These are phyloP conservation scores for Gilbertella persicaria DNA, from an alignment of 371 early-diverging fungal species.

Conservation along the genomic window DNA sequence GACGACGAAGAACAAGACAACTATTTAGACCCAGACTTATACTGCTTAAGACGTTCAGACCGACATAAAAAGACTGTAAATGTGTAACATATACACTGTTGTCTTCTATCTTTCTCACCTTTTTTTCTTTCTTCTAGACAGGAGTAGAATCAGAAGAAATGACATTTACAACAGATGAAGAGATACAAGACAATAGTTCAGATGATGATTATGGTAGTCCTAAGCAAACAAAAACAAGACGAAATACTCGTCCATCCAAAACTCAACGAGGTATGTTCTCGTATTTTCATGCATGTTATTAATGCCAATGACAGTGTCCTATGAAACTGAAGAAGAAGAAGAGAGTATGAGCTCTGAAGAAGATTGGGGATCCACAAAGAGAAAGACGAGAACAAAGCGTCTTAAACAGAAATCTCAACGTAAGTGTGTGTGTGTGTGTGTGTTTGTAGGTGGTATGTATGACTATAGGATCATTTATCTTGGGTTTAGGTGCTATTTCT, in stretches of 20 bases:
- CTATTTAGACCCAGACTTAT: constrained; percentile 27
- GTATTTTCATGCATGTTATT: too few relatives aligned
- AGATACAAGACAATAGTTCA: constrained; percentile 10
- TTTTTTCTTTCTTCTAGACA: constrained; percentile 4
- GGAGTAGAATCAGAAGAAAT: constrained; percentile 20
- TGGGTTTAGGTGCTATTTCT: constrained; percentile 16
- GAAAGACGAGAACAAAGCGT: constrained; percentile 4
- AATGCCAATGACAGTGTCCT: not conserved
- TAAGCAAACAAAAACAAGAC: not conserved
- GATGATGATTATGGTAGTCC: not conserved
- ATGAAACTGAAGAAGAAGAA: constrained; percentile 3
- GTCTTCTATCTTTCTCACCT: not conserved
- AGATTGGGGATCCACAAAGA: constrained; percentile 15
- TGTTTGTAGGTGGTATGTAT: constrained; percentile 2
- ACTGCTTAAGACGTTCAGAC: constrained; percentile 24
- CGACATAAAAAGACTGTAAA: constrained; percentile 17
- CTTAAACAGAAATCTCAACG: constrained; percentile 8
- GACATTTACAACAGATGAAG: constrained; percentile 26
- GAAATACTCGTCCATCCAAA: not conserved
- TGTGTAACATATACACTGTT: too few relatives aligned
- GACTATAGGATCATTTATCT: constrained; percentile 1
- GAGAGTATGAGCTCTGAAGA: constrained; percentile 10
- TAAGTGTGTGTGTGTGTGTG: not conserved
- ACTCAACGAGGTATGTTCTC: constrained; percentile 4
- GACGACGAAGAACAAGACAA: constrained; percentile 6